Percentiles rank a stretch among this genome's conserved stretches.
Evolutionary conservation across 2,329 filamentous ascomycete species (phyloP).

Genomic region (Phaeosphaeria sp.): DNA sequence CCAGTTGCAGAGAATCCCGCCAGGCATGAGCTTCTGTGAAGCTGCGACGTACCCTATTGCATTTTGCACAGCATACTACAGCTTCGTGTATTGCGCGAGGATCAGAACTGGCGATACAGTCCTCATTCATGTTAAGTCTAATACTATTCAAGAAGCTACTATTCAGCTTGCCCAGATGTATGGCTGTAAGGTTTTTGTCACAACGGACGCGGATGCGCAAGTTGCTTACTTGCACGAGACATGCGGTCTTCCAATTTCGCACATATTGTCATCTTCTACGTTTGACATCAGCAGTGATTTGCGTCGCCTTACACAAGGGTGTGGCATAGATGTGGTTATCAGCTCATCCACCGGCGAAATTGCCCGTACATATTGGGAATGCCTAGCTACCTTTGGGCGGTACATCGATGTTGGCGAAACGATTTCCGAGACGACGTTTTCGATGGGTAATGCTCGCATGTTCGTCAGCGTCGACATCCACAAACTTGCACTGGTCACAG

Average conservation of each 20-base stretch:
- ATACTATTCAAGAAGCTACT: slow-evolving; percentile 22
- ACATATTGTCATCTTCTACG: slow-evolving; percentile 32
- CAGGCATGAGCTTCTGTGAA: slow-evolving; percentile 11
- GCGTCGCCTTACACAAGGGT: slow-evolving; percentile 18
- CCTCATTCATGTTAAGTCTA: slow-evolving; percentile 27
- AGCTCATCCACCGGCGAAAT: slow-evolving; percentile 32
- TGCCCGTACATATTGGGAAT: slow-evolving; percentile 26
- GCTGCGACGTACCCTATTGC: slow-evolving; percentile 20
- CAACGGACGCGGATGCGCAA: slow-evolving; percentile 17
- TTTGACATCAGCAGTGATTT: slow-evolving; percentile 8
- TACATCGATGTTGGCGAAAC: slow-evolving; percentile 30
- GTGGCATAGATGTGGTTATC: slow-evolving; percentile 44
- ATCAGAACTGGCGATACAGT: slow-evolving; percentile 33
- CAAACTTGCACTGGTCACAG: slow-evolving; percentile 3
- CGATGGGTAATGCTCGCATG: slow-evolving; percentile 6
- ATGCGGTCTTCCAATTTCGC: slow-evolving; percentile 20
- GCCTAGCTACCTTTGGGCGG: slow-evolving; percentile 38
- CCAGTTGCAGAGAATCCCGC: slow-evolving; percentile 15
- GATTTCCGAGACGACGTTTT: neutral
- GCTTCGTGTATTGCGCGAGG: slow-evolving; percentile 25
- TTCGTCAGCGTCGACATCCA: slow-evolving; percentile 8
- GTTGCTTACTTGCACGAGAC: slow-evolving; percentile 6
- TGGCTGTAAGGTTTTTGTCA: slow-evolving; percentile 22
- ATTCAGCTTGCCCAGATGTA: slow-evolving; percentile 16
- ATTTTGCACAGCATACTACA: slow-evolving; percentile 14